phyloP scores from a whole-genome alignment of 352 stramenopile species.

The Phytophthora rubi region DNA sequence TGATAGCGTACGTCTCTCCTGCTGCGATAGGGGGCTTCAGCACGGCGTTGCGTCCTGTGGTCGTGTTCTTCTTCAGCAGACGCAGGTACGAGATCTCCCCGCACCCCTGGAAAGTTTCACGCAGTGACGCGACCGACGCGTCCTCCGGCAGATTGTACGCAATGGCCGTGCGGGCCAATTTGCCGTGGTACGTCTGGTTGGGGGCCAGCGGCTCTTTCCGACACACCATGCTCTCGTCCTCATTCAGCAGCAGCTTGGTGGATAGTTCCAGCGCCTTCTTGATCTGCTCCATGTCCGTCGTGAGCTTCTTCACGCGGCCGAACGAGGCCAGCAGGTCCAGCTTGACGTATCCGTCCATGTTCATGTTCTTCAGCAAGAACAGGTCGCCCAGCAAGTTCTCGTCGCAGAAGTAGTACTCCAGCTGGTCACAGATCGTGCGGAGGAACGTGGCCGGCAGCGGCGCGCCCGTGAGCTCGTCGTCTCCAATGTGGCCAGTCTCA shows the following conservation, averaged over 20 bases:
- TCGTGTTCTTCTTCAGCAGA: conserved; percentile 90
- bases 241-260: conserved; percentile 83
- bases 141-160: conserved; percentile 89
- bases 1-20: conserved; percentile 89
- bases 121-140: conserved; percentile 82
- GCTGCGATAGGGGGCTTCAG: conserved; percentile 88
- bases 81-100: conserved; percentile 88
- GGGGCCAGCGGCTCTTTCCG: conserved; percentile 81
- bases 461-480: conserved; percentile 32
- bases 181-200: conserved; percentile 89
- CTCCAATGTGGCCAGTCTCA: conserved; percentile 47
- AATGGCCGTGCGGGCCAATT: conserved; percentile 85
- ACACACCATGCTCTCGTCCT: conserved; percentile 87
- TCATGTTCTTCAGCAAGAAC: conserved; percentile 91
- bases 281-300: conserved; percentile 82
- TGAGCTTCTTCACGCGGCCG: conserved; percentile 87
- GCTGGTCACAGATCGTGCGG: conserved; percentile 86
- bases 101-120: conserved; percentile 85
- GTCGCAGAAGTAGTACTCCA: conserved; percentile 91
- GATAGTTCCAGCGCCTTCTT: conserved; percentile 86
- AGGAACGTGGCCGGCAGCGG: conserved; percentile 82
- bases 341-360: conserved; percentile 89
- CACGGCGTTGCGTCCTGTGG: conserved; percentile 85
- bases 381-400: conserved; percentile 87
- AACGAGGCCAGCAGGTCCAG: conserved; percentile 85